Percentiles rank a stretch among this genome's conserved stretches.
These are phyloP conservation scores for Blastobotrys peoriensis DNA, from an alignment of 805 yeast species.

Conservation along the genomic window DNA sequence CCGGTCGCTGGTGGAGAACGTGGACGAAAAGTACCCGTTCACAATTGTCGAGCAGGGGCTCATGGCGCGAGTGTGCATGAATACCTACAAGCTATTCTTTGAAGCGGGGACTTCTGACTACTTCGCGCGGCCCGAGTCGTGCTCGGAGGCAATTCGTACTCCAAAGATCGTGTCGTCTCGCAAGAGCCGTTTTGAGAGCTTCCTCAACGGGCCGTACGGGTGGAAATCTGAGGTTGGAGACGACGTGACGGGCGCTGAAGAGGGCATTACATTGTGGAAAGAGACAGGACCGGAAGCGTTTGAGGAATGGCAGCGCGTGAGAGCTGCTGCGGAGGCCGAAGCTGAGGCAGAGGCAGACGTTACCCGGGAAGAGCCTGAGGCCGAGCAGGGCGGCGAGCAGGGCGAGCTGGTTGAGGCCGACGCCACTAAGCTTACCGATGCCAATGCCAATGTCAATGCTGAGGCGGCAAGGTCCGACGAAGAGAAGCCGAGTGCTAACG, in stretches of 20 bases:
- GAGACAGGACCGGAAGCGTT: slow-evolving; percentile 23
- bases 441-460: slow-evolving; percentile 20
- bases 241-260: slow-evolving; percentile 27
- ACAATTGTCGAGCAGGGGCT: slow-evolving; percentile 65
- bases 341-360: slow-evolving; percentile 2
- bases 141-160: slow-evolving; percentile 8
- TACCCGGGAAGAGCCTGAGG: slow-evolving; percentile 4
- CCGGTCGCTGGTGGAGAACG: slow-evolving; percentile 29
- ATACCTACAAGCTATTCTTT: slow-evolving; percentile 73
- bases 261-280: slow-evolving; percentile 21
- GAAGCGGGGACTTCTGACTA: slow-evolving; percentile 75
- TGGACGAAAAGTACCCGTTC: slow-evolving; percentile 23
- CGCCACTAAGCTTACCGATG: slow-evolving; percentile 3
- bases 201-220: slow-evolving; percentile 49
- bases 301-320: slow-evolving; percentile 3
- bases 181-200: slow-evolving; percentile 30
- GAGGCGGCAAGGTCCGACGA: slow-evolving; percentile 11
- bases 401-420: not conserved
- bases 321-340: slow-evolving; percentile 1
- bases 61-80: slow-evolving; percentile 71
- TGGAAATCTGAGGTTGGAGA: slow-evolving; percentile 46
- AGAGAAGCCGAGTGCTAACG: slow-evolving; percentile 11
- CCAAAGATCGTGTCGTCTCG: slow-evolving; percentile 12
- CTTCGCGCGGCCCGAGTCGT: slow-evolving; percentile 57
- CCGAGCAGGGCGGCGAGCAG: no score